These are phyloP conservation scores for Sugiyamaella neomexicana DNA, from an alignment of 1,139 yeast species.

Conservation along the genomic window DNA sequence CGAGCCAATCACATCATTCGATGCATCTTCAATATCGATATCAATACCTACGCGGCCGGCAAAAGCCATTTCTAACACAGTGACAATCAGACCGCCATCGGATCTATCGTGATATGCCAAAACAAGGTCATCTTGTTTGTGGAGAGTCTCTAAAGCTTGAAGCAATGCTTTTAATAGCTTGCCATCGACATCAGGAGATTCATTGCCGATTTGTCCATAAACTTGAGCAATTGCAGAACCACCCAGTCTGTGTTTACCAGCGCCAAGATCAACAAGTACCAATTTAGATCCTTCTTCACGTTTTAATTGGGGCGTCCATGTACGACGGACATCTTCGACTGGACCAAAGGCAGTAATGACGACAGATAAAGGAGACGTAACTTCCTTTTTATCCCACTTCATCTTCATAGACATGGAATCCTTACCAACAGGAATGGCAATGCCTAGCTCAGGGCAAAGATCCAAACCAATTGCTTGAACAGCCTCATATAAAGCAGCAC, in stretches of 20 bases:
- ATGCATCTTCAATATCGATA: slow-evolving; percentile 38
- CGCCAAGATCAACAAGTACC: slow-evolving; percentile 79
- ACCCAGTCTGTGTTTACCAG: slow-evolving; percentile 61
- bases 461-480: slow-evolving; percentile 96
- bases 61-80: slow-evolving; percentile 93
- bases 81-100: slow-evolving; percentile 91
- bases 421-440: slow-evolving; percentile 96
- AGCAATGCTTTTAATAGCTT: slow-evolving; percentile 65
- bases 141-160: slow-evolving; percentile 67
- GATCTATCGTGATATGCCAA: slow-evolving; percentile 94
- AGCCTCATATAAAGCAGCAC: slow-evolving; percentile 91
- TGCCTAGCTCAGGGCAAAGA: slow-evolving; percentile 88
- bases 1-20: slow-evolving; percentile 30
- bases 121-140: slow-evolving; percentile 59
- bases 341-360: slow-evolving; percentile 91
- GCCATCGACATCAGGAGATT: slow-evolving; percentile 76
- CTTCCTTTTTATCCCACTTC: slow-evolving; percentile 92
- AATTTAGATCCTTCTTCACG: slow-evolving; percentile 54
- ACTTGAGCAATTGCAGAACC: slow-evolving; percentile 97
- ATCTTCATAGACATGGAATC: slow-evolving; percentile 99
- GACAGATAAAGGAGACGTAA: slow-evolving; percentile 91
- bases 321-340: slow-evolving; percentile 76
- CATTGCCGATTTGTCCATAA: slow-evolving; percentile 78
- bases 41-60: slow-evolving; percentile 87
- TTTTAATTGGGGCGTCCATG: slow-evolving; percentile 92